Evolutionary conservation across 192 early-diverging fungal species (phyloP), one percentile per base, ranked within the genome.

Genomic region (Entomortierella lignicola): DNA sequence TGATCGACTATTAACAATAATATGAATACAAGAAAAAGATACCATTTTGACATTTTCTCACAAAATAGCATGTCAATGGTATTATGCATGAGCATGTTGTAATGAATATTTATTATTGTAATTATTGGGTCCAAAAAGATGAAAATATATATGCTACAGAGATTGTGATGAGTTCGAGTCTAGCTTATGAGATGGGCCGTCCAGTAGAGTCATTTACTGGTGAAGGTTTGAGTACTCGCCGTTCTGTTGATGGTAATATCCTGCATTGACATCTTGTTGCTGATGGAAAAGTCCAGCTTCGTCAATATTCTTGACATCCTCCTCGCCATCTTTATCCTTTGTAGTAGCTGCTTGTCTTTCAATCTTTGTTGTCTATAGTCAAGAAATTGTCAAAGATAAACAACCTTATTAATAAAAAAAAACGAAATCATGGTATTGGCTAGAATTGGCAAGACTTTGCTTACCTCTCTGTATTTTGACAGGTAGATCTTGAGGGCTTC

Each of bases 401-500:
- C 43, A 15, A 23, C 25, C 50, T 39, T 8, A 25, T 21, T 20
- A 21, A 50, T 11, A 39, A 47, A 7, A 0, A 66, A 30, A 42
- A 72, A 48, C 34, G 34, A 7, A 37, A 37, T 10, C 34, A 37
- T 37, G 34, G n/a, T n/a, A n/a, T n/a, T n/a, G n/a, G n/a, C n/a
- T n/a, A n/a, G n/a, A n/a, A n/a, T n/a, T n/a, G n/a, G n/a, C n/a
- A n/a, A n/a, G n/a, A n/a, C n/a, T n/a, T 15, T 66, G 31, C 53
- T 79, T 90, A 95, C 94, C 81, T 97, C 95, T 26, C 96, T 85
- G 81, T 98, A 98, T 77, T 95, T 95, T 51, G 84, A 62, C 37
- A 99, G 84, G 73, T 98, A 98, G 29, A 94, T 84, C 82, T 95
- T 96, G 66, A 98, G 83, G 18, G 90, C 91, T 55, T 96, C 96